Evolutionary conservation across 139 green algal species (phyloP), one percentile per base, ranked within the genome.

Genomic region (Astrephomene gubernaculifera): DNA sequence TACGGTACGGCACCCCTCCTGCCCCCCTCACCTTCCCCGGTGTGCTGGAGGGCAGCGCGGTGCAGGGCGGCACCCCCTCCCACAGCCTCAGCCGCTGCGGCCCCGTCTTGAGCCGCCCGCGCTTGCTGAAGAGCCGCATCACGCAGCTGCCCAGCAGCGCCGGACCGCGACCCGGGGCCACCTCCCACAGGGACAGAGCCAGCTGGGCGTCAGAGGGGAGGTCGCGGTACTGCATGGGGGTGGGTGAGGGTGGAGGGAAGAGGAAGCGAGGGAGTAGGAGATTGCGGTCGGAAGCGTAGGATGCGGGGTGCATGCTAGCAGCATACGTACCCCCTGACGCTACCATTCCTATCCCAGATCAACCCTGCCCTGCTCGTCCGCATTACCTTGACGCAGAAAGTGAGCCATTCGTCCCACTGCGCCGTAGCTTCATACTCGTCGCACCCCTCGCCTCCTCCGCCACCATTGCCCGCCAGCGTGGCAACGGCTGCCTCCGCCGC

Each of bases 61-160:
- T 52, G 86, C 96, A 94, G 1, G 95, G 92, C 24, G 79, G 45
- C 22, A 64, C 36, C 2, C 89, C 89, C 27, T 72, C 70, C 92
- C 92, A 96, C 65, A 98, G 64, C 63, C 79, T 87, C 52, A 99
- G 90, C 39, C 88, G 85, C 41, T 96, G 92, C 17, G 41, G 60
- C 4, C 94, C 96, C 68, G 92, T 95, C 82, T 98, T 98, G 29
- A 98, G 80, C 24, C 95, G 87, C 8, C 94, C 94, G 54, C 96
- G 94, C 89, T 96, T 97, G 91, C 91, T 96, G 90, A 98, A 98
- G 45, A 98, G 87, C 24, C 84, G 90, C 89, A 98, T 90, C 4
- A 89, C 93, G 52, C 89, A 87, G 35, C 92, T 89, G 17, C 92
- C 96, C 54, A 97, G 43, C 45, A 94, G 82, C 14, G 27, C 24